These are phyloP conservation scores for Cladobotryum mycophilum DNA, from an alignment of 2,329 filamentous ascomycete genomes.

Conservation along the genomic window DNA sequence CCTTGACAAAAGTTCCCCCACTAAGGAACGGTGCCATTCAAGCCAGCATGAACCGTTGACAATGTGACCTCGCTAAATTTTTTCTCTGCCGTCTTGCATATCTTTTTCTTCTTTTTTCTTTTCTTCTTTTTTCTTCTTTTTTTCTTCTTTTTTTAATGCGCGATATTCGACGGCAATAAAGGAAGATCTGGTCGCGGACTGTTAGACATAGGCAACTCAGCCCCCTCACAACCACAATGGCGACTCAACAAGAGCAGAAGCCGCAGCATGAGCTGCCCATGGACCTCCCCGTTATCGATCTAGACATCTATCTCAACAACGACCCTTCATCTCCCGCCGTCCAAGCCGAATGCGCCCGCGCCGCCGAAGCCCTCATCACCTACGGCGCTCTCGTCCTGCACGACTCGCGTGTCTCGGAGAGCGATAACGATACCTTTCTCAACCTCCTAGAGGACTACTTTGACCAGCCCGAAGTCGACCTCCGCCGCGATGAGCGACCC, in stretches of 20 bases:
- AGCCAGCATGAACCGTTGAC: too few relatives aligned
- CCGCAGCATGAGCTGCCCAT: constrained; percentile 27
- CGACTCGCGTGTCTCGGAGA: constrained; percentile 51
- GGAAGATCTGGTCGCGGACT: too few relatives aligned
- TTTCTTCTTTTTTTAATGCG: background rate
- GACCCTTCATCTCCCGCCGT: constrained; percentile 37
- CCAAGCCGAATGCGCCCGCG: constrained; percentile 46
- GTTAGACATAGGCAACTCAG: background rate
- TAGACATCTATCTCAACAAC: constrained; percentile 48
- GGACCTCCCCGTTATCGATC: constrained; percentile 55
- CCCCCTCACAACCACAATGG: constrained; percentile 1
- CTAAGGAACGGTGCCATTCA: too few relatives aligned
- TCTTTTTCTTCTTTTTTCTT: background rate
- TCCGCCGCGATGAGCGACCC: constrained; percentile 48
- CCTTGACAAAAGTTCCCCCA: too few relatives aligned
- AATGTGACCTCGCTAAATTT: background rate
- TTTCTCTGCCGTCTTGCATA: background rate
- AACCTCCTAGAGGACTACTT: constrained; percentile 61
- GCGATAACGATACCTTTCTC: constrained; percentile 51
- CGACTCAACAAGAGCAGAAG: constrained; percentile 1
- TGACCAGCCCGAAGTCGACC: constrained; percentile 43
- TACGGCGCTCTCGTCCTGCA: constrained; percentile 56
- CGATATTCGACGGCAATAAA: background rate
- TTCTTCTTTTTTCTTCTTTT: background rate
- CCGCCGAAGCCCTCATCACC: constrained; percentile 50